Evolutionary conservation across 352 stramenopile genomes (phyloP).

Genomic region (Phytopythium delawarense): DNA sequence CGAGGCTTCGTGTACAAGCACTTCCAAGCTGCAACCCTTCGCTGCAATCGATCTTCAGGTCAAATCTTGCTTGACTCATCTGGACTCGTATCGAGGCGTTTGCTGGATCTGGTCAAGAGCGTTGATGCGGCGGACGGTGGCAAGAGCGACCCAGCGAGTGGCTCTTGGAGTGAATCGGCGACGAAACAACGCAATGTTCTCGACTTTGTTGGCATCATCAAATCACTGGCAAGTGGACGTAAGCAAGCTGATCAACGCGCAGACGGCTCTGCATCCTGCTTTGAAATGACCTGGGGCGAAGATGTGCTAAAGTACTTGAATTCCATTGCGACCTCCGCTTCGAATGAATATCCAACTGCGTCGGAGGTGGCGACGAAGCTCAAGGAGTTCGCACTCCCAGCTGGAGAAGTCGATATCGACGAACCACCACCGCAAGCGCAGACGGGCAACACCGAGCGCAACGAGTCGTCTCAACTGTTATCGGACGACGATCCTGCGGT

Average conservation of each 20-base stretch:
- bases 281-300: neutral
- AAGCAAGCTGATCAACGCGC: too few relatives aligned
- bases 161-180: neutral
- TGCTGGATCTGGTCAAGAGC: neutral
- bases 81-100: neutral
- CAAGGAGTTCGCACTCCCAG: neutral
- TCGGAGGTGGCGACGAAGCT: neutral
- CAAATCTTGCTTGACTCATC: neutral
- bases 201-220: neutral
- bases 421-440: neutral
- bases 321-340: neutral
- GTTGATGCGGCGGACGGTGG: neutral
- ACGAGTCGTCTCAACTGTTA: neutral
- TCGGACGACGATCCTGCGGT: neutral
- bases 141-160: neutral
- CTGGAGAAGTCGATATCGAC: neutral
- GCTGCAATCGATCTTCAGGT: neutral
- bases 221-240: neutral
- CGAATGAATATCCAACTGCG: neutral
- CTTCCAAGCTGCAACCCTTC: conserved; percentile 5
- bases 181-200: neutral
- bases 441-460: neutral
- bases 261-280: neutral
- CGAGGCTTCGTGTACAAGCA: conserved; percentile 14
- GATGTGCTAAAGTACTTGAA: neutral